Evolutionary conservation across 169 alveolate species (phyloP), one percentile per base, ranked within the genome.

Genomic region (Plasmodium billcollinsi): DNA sequence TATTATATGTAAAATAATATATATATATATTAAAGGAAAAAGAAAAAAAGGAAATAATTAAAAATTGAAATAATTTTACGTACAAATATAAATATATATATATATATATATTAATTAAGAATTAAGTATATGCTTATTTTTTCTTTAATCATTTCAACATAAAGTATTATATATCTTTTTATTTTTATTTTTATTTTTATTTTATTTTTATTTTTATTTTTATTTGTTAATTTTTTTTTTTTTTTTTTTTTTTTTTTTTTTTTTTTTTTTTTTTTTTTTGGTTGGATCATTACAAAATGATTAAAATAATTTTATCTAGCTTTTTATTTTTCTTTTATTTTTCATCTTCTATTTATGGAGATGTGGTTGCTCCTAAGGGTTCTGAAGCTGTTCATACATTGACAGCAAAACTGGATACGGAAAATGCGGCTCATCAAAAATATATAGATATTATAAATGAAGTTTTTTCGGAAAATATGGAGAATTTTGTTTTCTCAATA

Each of bases 371-470:
- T 3, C 47, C 20, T 7, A 9, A 12, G 20, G 2, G 11, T 2
- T 50, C 70, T 15, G 67, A 6, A 29, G 89, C 29, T 47, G 54
- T 49, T 26, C 18, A 24, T 0, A n/a, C 7, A 3, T 59, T 78
- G 5, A 78, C 59, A 2, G 89, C 56, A 65, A 47, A 49, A 20
- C 33, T 67, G 7, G 72, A 67, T 50, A 26, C 56, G 18, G 47
- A n/a, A 6, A 78, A 78, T 66, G 20, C 6, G 18, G 45, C 20
- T 2, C 76, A 78, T 52, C 45, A 59, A 0, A 58, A 58, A 3
- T 58, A 29, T 14, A 11, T 78, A 8, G 33, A 33, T 18, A 5
- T 67, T 2, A 65, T 78, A 3, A 78, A 78, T 58, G 76, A 5
- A 9, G 69, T 65, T 18, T 78, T 65, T 8, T 11, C 67, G 8